Evolutionary conservation across 495 filamentous ascomycete genomes (phyloP), one percentile per base, ranked within the genome.

Genomic region (Lepidopterella palustris): DNA sequence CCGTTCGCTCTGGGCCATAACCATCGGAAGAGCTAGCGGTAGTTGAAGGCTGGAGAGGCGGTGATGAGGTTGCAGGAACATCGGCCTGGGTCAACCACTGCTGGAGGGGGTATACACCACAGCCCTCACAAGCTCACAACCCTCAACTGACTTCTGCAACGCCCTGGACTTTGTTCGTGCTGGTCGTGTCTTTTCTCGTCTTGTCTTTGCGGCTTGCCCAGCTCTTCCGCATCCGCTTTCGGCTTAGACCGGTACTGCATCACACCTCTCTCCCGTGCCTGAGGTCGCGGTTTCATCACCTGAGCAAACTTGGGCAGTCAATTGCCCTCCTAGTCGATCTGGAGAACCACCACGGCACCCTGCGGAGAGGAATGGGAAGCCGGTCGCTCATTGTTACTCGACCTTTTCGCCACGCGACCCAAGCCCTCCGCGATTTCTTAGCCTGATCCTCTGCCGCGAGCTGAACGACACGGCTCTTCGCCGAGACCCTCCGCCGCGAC

Each of bases 331-430:
- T 9, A 10, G 20, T 28, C 20, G 54, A 8, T 31, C 32, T 21
- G 32, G 25, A 24, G 18, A 25, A 9, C 27, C 21, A 15, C 10
- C 54, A 15, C 35, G 3, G 35, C 35, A 15, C 35, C 18, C 18
- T 15, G 5, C 3, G 3, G 5, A 21, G 31, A 59, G 56, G 61
- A 55, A 63, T 63, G 61, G 56, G 56, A 55, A 63, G 52, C 27
- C 20, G 39, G 25, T 11, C 27, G 51, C 15, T 20, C 28, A n/a
- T 15, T 45, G 60, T 6, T 45, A 23, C 47, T n/a, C 23, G 15
- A 31, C 50, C 26, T 35, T 45, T 45, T 13, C 48, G 25, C 18
- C 32, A 18, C 45, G 35, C 21, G 11, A 28, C 20, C 45, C 23
- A 8, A 0, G n/a, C 28, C 11, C 24, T 18, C 8, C 53, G 1